Evolutionary conservation across 805 yeast species (phyloP).

Genomic region (Metschnikowia colocasiae): DNA sequence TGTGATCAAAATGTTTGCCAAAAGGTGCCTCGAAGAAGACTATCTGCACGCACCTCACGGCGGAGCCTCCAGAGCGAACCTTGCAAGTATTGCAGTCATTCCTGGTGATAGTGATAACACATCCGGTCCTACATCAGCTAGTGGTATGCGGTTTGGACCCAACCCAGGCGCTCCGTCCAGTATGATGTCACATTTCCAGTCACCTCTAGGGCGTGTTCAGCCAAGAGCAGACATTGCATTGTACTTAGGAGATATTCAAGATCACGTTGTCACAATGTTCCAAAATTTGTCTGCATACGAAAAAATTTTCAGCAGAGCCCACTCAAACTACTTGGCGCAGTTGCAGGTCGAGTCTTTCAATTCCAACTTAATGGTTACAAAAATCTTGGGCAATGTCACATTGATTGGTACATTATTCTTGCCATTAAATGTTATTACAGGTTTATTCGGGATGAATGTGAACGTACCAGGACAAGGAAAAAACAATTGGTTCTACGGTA

Average conservation of each 20-base stretch:
- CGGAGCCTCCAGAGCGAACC: slow-evolving; percentile 18
- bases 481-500: slow-evolving; percentile 50
- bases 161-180: slow-evolving; percentile 31
- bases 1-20: slow-evolving; percentile 93
- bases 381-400: slow-evolving; percentile 84
- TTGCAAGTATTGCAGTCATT: slow-evolving; percentile 13
- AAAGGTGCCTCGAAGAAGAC: slow-evolving; percentile 81
- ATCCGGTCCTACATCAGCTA: slow-evolving; percentile 15
- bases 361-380: slow-evolving; percentile 80
- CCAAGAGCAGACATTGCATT: slow-evolving; percentile 91
- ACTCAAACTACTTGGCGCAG: slow-evolving; percentile 89
- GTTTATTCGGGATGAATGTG: slow-evolving; percentile 96
- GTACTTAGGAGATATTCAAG: slow-evolving; percentile 93
- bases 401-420: slow-evolving; percentile 84
- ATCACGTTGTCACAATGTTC: slow-evolving; percentile 94
- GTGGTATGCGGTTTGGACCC: slow-evolving; percentile 36
- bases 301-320: slow-evolving; percentile 88
- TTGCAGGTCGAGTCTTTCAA: slow-evolving; percentile 89
- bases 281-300: slow-evolving; percentile 88
- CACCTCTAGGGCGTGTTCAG: slow-evolving; percentile 31
- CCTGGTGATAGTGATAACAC: neutral
- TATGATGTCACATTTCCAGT: slow-evolving; percentile 21
- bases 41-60: slow-evolving; percentile 14
- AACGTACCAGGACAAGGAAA: slow-evolving; percentile 62
- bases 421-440: slow-evolving; percentile 87